Evolutionary conservation across 108 stramenopile genomes (phyloP).

Genomic region (Mayamaea pseudoterrestris): DNA sequence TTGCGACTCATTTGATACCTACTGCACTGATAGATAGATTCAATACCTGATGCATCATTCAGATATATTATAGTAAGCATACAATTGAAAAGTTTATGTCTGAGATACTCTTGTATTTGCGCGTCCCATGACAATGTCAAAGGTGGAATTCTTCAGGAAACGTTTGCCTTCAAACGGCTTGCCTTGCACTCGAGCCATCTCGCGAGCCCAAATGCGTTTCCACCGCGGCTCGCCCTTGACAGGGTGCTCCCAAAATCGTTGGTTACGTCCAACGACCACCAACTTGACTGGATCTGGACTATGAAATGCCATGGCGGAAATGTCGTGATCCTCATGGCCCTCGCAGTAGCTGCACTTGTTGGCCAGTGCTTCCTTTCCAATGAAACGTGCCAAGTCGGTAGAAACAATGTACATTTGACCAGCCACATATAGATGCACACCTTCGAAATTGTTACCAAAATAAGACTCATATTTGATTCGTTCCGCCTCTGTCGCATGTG

Average conservation of each 20-base stretch:
- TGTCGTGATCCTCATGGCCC: conserved; percentile 41
- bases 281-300: conserved; percentile 10
- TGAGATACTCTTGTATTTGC: too few relatives aligned
- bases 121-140: conserved; percentile 8
- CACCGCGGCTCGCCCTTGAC: conserved; percentile 31
- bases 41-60: too few relatives aligned
- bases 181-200: conserved; percentile 18
- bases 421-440: conserved; percentile 33
- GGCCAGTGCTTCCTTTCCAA: conserved; percentile 16
- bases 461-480: conserved; percentile 10
- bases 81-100: too few relatives aligned
- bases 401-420: conserved; percentile 31
- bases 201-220: conserved; percentile 17
- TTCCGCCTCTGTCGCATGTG: conserved; percentile 6
- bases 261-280: conserved; percentile 17
- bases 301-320: conserved; percentile 31
- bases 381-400: conserved; percentile 16
- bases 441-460: conserved; percentile 20
- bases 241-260: conserved; percentile 47
- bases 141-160: conserved; percentile 9
- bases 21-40: too few relatives aligned
- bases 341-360: conserved; percentile 17
- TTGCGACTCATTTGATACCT: too few relatives aligned
- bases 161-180: conserved; percentile 21
- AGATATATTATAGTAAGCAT: too few relatives aligned